Percentiles rank a stretch among this genome's conserved stretches.
Evolutionary conservation across 1,139 yeast genomes (phyloP).

Genomic region (Pichia sp.): DNA sequence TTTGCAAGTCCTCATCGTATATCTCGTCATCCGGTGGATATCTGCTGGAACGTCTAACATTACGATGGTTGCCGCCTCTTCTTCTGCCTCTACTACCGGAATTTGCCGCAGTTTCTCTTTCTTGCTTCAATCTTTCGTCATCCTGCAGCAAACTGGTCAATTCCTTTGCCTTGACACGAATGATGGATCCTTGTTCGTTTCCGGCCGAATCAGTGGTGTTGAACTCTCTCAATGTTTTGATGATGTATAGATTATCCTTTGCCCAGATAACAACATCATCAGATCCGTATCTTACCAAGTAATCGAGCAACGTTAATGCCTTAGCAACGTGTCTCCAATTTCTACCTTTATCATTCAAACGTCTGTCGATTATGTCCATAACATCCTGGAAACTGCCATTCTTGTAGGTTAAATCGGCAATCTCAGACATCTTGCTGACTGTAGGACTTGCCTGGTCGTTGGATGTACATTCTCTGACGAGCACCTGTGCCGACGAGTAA

Average conservation of each 20-base stretch:
- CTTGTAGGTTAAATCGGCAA: slow-evolving; percentile 69
- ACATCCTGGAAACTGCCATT: slow-evolving; percentile 78
- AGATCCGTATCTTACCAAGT: slow-evolving; percentile 77
- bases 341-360: slow-evolving; percentile 94
- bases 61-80: slow-evolving; percentile 18
- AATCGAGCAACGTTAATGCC: slow-evolving; percentile 81
- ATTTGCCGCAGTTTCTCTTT: slow-evolving; percentile 46
- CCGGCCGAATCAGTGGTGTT: slow-evolving; percentile 76
- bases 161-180: slow-evolving; percentile 89
- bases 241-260: slow-evolving; percentile 79
- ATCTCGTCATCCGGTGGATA: slow-evolving; percentile 27
- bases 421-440: slow-evolving; percentile 75
- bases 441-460: slow-evolving; percentile 86
- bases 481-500: slow-evolving; percentile 76
- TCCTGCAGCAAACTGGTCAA: slow-evolving; percentile 72
- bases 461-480: slow-evolving; percentile 90
- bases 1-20: slow-evolving; percentile 74
- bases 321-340: slow-evolving; percentile 98
- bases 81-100: slow-evolving; percentile 26
- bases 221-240: slow-evolving; percentile 89
- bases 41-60: slow-evolving; percentile 5
- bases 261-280: slow-evolving; percentile 95
- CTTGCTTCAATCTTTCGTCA: slow-evolving; percentile 75
- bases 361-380: slow-evolving; percentile 92
- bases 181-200: slow-evolving; percentile 82